Conservation (phyloP, 352 stramenopile genomes). For the Globisporangium cylindrosporum region DNA sequence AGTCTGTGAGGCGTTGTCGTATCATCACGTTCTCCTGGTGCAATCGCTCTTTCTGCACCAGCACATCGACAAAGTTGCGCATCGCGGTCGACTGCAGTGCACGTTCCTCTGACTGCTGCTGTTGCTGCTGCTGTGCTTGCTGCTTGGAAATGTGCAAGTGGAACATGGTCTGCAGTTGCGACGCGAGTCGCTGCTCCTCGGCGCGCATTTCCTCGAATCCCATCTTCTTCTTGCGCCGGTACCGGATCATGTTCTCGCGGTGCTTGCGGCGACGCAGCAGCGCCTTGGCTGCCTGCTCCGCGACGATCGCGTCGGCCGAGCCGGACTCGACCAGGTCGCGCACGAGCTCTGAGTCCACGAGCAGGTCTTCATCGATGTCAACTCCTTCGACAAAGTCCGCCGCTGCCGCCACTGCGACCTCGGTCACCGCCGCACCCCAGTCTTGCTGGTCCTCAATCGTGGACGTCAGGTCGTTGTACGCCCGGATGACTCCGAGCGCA, state of each 20-base stretch:
- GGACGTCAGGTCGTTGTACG: constrained; percentile 5
- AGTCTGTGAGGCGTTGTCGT: constrained; percentile 15
- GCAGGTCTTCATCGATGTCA: constrained; percentile 4
- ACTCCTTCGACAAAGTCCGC: background rate
- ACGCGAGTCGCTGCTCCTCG: constrained; percentile 31
- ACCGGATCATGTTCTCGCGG: constrained; percentile 50
- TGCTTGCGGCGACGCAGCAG: constrained; percentile 18
- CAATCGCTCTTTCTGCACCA: constrained; percentile 12
- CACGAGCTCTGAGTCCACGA: constrained; percentile 4
- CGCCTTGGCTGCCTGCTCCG: constrained; percentile 7
- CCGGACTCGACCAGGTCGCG: constrained; percentile 1
- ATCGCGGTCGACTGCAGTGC: background rate
- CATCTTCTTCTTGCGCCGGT: constrained; percentile 44
- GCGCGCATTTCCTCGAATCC: constrained; percentile 31
- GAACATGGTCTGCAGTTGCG: constrained; percentile 20
- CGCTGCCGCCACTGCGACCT: background rate
- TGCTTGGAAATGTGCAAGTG: constrained; percentile 1
- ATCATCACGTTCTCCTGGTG: constrained; percentile 20
- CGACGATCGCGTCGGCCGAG: constrained; percentile 8
- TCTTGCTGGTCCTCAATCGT: background rate
- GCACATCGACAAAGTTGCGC: background rate
- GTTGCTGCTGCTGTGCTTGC: background rate
- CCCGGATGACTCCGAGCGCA: constrained; percentile 3
- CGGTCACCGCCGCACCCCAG: background rate
- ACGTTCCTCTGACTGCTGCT: background rate